phyloP scores from a whole-genome alignment of 2,329 filamentous ascomycete species.

The Exophiala sp. region DNA sequence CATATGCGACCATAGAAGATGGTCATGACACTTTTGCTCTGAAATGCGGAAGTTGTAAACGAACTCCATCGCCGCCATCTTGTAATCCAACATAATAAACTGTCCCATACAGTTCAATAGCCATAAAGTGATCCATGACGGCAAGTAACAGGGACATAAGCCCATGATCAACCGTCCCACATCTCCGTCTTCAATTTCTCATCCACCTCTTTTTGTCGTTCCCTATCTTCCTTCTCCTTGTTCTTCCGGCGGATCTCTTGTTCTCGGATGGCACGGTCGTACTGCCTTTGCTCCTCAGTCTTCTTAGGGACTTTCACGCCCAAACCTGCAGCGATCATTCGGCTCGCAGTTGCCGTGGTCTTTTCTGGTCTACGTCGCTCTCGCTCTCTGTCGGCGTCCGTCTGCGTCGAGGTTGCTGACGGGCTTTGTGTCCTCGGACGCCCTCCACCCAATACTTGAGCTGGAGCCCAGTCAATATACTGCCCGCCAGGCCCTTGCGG shows the following conservation, averaged over 20 bases:
- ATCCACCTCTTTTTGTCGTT: slow-evolving; percentile 58
- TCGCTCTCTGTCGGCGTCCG: slow-evolving; percentile 17
- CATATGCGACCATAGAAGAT: no score
- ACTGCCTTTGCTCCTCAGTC: slow-evolving; percentile 48
- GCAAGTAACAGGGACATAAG: not conserved
- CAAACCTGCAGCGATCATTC: slow-evolving; percentile 84
- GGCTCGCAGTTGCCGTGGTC: slow-evolving; percentile 82
- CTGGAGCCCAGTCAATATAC: slow-evolving; percentile 23
- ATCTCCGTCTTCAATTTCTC: slow-evolving; percentile 78
- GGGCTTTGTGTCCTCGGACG: slow-evolving; percentile 17
- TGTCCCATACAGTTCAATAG: no score
- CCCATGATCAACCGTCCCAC: slow-evolving; percentile 58
- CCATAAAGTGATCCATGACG: not conserved
- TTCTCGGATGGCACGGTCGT: slow-evolving; percentile 76
- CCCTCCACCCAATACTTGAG: slow-evolving; percentile 23
- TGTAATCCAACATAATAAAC: no score
- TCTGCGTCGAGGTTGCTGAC: slow-evolving; percentile 13
- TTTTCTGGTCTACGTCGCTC: slow-evolving; percentile 67
- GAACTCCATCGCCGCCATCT: no score
- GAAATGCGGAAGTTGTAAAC: no score
- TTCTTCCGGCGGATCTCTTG: slow-evolving; percentile 77
- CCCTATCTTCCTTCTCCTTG: slow-evolving; percentile 65
- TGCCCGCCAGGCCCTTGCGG: slow-evolving; percentile 33
- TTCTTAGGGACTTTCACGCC: slow-evolving; percentile 75
- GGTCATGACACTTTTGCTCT: no score